Base-by-base conservation (phyloP, 2,329 filamentous ascomycete genomes). In the Botryotinia calthae region DNA sequence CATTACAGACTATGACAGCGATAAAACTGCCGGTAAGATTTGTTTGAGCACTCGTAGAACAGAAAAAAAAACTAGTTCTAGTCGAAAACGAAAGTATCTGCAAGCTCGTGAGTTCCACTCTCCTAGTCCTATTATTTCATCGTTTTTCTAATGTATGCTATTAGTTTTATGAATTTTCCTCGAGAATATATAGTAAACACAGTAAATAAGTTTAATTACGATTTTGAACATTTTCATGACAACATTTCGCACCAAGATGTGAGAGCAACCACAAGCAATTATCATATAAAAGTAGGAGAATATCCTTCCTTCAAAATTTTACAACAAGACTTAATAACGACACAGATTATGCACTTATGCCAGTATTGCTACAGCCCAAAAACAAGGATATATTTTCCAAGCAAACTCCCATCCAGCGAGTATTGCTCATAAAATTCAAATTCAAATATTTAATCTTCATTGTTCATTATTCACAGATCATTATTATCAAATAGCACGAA, bases 181-280 rank as follows among this genome's bases (percentile, higher is more conserved):
- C 22, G 1, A 58, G 9, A 58, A 25, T 61, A 37, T 25, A 61
- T n/a, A 40, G 10, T 61, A 4, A 40, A 10, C 34, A 14, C 1
- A 9, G 5, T 1, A 7, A 10, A 0, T 25, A 16, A 4, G 5
- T 34, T 4, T 18, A 56, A 3, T 0, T 2, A 12, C 31, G 9
- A 22, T 31, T 7, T 12, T 22, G 0, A 9, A 34, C 3, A 34
- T 22, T 34, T 1, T 14, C 4, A 10, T 12, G 20, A 59, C 6
- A 12, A 0, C 2, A 2, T 22, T 34, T 10, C 31, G 1, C 4
- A 34, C 18, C 31, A 10, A 59, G 5, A 22, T 6, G 25, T 1
- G 22, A 4, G 0, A 22, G 2, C 22, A 22, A 7, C 2, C 18
- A 8, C 2, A 16, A 28, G 0, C 6, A 12, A 25, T 2, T 28